Percentiles rank a stretch among this genome's conserved stretches.
Conservation (phyloP, 1,284 basidiomycete genomes). For the Microbotryum silenes-acaulis region DNA sequence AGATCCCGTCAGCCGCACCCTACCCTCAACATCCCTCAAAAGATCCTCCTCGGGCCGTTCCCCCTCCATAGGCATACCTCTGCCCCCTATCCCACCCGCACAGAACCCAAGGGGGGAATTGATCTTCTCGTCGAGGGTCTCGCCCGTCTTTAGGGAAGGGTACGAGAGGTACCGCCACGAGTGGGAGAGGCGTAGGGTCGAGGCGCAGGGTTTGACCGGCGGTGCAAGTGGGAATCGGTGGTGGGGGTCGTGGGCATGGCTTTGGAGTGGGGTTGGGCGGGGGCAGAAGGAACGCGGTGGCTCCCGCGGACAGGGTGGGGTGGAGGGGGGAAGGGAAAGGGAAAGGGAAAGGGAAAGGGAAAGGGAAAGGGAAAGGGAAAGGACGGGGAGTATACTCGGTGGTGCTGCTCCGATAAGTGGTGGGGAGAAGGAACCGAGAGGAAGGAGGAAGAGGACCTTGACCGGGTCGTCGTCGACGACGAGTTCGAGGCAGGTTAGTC, state of each 20-base stretch:
- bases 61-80: conserved; percentile 44
- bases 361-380: conserved; percentile 1
- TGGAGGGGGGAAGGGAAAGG: not conserved
- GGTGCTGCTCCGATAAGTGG: not conserved
- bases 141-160: conserved; percentile 71
- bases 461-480: not conserved
- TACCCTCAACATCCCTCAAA: conserved; percentile 36
- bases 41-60: conserved; percentile 15
- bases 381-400: not conserved
- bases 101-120: conserved; percentile 89
- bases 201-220: not conserved
- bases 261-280: not conserved
- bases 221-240: not conserved
- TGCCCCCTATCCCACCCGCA: conserved; percentile 78
- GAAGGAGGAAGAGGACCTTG: not conserved
- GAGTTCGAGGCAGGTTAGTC: not conserved
- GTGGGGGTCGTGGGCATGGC: not conserved
- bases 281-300: not conserved
- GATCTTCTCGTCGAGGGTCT: conserved; percentile 86
- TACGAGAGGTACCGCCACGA: conserved; percentile 86
- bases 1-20: not conserved
- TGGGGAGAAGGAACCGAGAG: not conserved
- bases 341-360: no score
- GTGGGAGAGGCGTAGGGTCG: conserved; percentile 59
- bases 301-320: not conserved